phyloP scores from a whole-genome alignment of 495 filamentous ascomycete genomes.

The Cladorrhinum samala region DNA sequence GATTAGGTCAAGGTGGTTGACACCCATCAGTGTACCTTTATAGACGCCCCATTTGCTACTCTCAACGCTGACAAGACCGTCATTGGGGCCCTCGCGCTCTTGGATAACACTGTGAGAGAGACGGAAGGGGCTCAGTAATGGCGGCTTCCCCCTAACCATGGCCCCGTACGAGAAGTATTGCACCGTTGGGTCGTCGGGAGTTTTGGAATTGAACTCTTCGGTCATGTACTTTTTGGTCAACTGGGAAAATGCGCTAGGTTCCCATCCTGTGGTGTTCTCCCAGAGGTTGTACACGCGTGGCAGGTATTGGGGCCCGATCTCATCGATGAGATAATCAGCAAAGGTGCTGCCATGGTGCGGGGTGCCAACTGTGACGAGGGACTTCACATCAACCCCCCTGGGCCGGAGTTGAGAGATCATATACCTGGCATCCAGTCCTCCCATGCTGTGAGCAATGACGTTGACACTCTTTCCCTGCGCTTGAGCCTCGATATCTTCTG shows the following conservation, averaged over 20 bases:
- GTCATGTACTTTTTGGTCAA: conserved; percentile 77
- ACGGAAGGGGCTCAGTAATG: conserved; percentile 67
- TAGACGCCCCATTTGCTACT: conserved; percentile 89
- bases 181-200: conserved; percentile 67
- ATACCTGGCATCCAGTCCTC: conserved; percentile 85
- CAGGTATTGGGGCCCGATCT: conserved; percentile 56
- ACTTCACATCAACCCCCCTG: conserved; percentile 57
- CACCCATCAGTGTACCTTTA: conserved; percentile 80
- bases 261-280: conserved; percentile 55
- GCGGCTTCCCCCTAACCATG: conserved; percentile 48
- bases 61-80: conserved; percentile 83
- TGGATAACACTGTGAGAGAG: conserved; percentile 65
- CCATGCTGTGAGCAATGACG: conserved; percentile 72
- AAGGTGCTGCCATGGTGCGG: conserved; percentile 83
- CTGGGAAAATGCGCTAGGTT: conserved; percentile 79
- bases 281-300: conserved; percentile 66
- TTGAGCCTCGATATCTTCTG: conserved; percentile 55
- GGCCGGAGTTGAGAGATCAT: conserved; percentile 81
- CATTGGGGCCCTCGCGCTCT: conserved; percentile 73
- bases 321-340: conserved; percentile 74
- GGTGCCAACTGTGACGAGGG: conserved; percentile 80
- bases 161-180: conserved; percentile 92
- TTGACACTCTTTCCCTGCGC: conserved; percentile 72
- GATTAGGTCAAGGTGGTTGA: conserved; percentile 88
- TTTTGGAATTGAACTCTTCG: conserved; percentile 73